phyloP scores from a whole-genome alignment of 116 monocot genomes.

The Papilionanthe hybrid region DNA sequence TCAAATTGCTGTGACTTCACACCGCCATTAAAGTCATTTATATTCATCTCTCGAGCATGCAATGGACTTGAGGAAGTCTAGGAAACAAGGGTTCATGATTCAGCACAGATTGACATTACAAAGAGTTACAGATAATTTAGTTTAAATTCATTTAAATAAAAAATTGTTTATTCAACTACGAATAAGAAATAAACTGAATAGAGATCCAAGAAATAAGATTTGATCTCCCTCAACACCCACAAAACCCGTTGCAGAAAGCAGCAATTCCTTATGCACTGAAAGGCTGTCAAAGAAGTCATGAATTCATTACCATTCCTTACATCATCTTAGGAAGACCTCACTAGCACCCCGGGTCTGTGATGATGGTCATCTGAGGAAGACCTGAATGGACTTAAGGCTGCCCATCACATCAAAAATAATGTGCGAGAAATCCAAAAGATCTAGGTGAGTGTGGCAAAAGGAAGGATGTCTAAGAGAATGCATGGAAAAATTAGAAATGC shows the following conservation, averaged over 20 bases:
- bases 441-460: not conserved
- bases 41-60: not conserved
- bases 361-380: not conserved
- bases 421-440: not conserved
- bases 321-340: not conserved
- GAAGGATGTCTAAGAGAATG: not conserved
- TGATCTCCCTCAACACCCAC: not conserved
- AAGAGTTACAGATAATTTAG: not conserved
- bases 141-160: not conserved
- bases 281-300: not conserved
- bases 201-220: not conserved
- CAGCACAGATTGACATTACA: not conserved
- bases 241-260: not conserved
- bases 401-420: not conserved
- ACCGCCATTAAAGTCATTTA: not conserved
- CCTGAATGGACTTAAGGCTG: not conserved
- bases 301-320: not conserved
- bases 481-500: not conserved
- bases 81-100: not conserved
- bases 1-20: not conserved
- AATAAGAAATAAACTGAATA: not conserved
- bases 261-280: not conserved
- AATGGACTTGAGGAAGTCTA: not conserved
- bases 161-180: not conserved
- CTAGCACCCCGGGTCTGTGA: not conserved